Conservation (phyloP, 306 rosid genomes). For the Begonia loranthoides region DNA sequence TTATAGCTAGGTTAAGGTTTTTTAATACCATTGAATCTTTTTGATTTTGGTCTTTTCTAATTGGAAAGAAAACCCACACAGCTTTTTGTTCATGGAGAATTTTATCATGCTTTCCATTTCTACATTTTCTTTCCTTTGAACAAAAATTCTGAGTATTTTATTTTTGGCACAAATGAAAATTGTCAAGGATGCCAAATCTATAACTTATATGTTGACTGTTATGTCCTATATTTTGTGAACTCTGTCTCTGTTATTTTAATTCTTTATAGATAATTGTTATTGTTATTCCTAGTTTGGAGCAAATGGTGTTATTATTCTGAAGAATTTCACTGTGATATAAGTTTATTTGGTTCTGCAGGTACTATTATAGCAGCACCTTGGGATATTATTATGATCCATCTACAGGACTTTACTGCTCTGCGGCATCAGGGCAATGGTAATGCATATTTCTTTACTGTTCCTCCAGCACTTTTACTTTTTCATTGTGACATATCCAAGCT, state of each 20-base stretch:
- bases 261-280: not conserved
- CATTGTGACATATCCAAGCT: slow-evolving; percentile 3
- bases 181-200: not conserved
- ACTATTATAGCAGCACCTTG: slow-evolving; percentile 49
- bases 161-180: not conserved
- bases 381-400: slow-evolving; percentile 25
- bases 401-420: slow-evolving; percentile 39
- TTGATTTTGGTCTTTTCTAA: no score
- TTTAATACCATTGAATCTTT: no score
- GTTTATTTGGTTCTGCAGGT: slow-evolving; percentile 31
- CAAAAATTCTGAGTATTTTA: not conserved
- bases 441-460: not conserved
- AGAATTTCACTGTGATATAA: not conserved
- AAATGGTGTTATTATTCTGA: not conserved
- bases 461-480: not conserved
- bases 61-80: no score
- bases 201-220: not conserved
- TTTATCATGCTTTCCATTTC: not conserved
- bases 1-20: no score
- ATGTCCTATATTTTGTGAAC: not conserved
- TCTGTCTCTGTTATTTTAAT: not conserved
- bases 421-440: slow-evolving; percentile 57
- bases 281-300: not conserved
- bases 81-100: not conserved
- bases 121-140: not conserved